phyloP scores from a whole-genome alignment of 495 filamentous ascomycete genomes.

The Trichoderma asperelloides region DNA sequence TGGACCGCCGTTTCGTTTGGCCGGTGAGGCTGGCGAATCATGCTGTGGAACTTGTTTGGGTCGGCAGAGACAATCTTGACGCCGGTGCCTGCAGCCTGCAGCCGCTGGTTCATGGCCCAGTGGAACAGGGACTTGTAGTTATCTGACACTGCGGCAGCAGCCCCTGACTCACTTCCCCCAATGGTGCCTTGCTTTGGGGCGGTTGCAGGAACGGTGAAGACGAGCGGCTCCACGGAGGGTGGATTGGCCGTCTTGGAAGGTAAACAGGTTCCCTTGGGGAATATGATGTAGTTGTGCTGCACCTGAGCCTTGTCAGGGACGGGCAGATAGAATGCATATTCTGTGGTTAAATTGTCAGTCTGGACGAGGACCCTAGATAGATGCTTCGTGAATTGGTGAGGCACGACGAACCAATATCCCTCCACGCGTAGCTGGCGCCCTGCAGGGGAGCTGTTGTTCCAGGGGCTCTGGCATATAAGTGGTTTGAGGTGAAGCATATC shows the following conservation, averaged over 20 bases:
- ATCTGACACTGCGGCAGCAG: conserved; percentile 47
- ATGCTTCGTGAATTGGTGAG: background rate
- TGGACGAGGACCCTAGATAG: conserved; percentile 2
- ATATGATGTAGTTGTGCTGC: conserved; percentile 82
- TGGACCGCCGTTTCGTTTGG: conserved; percentile 88
- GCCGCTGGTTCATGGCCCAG: conserved; percentile 53
- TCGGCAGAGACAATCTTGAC: conserved; percentile 57
- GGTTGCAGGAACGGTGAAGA: conserved; percentile 75
- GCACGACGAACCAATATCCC: conserved; percentile 58
- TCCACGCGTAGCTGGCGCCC: conserved; percentile 54
- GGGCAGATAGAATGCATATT: conserved; percentile 71
- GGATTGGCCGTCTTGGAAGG: conserved; percentile 24
- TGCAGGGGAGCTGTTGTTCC: conserved; percentile 58
- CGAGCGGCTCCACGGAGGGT: conserved; percentile 55
- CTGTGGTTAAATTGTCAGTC: conserved; percentile 29
- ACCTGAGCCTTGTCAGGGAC: conserved; percentile 85
- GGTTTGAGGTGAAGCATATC: conserved; percentile 58
- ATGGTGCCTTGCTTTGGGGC: conserved; percentile 56
- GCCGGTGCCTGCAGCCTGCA: conserved; percentile 43
- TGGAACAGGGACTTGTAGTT: conserved; percentile 53
- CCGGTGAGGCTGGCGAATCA: conserved; percentile 68
- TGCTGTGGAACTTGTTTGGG: conserved; percentile 67
- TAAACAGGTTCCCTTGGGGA: conserved; percentile 59
- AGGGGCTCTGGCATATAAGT: conserved; percentile 59
- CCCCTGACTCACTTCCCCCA: conserved; percentile 29